These are phyloP conservation scores for Setomelanomma holmii DNA, from an alignment of 2,329 filamentous ascomycete genomes.

Conservation along the genomic window DNA sequence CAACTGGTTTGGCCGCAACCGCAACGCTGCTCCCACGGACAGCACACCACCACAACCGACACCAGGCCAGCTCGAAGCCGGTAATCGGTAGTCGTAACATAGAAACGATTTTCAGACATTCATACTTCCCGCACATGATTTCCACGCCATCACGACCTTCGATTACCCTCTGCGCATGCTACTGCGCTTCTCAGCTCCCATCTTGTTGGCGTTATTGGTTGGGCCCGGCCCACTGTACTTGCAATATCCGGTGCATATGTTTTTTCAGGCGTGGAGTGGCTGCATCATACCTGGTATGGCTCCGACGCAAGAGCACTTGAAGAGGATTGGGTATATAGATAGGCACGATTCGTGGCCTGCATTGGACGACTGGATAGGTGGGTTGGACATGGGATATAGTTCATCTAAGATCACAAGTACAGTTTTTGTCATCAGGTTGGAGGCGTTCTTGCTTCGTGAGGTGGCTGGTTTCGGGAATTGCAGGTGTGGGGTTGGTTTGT, in stretches of 20 bases:
- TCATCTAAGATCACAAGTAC: too few species aligned
- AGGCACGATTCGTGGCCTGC: too few species aligned
- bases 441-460: too few species aligned
- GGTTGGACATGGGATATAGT: not conserved
- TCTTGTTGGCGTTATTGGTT: not conserved
- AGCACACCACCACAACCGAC: constrained; percentile 31
- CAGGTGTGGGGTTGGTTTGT: too few species aligned
- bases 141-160: constrained; percentile 1
- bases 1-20: constrained; percentile 39
- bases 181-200: not conserved
- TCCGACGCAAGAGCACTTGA: not conserved
- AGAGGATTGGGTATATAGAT: not conserved
- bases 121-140: constrained; percentile 2
- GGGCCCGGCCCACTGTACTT: not conserved
- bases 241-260: not conserved
- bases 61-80: constrained; percentile 47
- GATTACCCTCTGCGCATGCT: not conserved
- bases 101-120: not conserved
- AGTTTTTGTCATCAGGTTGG: too few species aligned
- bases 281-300: not conserved
- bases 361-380: not conserved
- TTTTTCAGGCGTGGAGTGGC: not conserved
- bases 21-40: constrained; percentile 25
- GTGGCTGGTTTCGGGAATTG: too few species aligned
- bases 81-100: constrained; percentile 32